Percentiles rank a stretch among this genome's conserved stretches.
Evolutionary conservation across 2,329 filamentous ascomycete species (phyloP).

Genomic region (Anisogramma anomala): DNA sequence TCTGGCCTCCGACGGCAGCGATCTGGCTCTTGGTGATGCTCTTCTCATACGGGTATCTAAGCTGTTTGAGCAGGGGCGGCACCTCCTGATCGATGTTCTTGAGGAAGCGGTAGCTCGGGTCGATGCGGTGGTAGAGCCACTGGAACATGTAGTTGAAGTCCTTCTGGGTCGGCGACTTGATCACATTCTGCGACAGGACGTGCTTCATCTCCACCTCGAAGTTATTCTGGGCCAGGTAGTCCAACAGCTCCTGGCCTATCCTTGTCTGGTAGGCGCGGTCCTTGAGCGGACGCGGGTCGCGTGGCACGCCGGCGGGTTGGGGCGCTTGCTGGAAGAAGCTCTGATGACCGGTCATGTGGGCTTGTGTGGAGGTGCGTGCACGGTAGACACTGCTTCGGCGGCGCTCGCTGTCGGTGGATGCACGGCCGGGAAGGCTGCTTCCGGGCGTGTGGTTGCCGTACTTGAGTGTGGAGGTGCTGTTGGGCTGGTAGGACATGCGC

Average conservation of each 20-base stretch:
- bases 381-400: conserved; percentile 76
- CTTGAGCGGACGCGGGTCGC: conserved; percentile 76
- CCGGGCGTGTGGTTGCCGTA: conserved; percentile 52
- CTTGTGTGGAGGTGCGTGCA: conserved; percentile 53
- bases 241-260: conserved; percentile 79
- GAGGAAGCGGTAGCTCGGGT: conserved; percentile 84
- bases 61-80: conserved; percentile 78
- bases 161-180: conserved; percentile 92
- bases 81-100: conserved; percentile 95
- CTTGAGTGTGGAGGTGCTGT: conserved; percentile 49
- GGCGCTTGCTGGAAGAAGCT: conserved; percentile 91
- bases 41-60: conserved; percentile 90
- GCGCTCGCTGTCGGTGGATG: conserved; percentile 44
- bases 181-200: conserved; percentile 75
- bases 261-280: conserved; percentile 69
- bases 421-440: conserved; percentile 29
- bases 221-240: conserved; percentile 86
- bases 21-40: conserved; percentile 96
- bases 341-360: conserved; percentile 59
- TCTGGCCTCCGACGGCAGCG: conserved; percentile 86
- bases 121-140: conserved; percentile 92
- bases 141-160: conserved; percentile 98
- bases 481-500: conserved; percentile 66
- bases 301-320: conserved; percentile 66
- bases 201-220: conserved; percentile 99